A percentile compares a stretch with the other conserved stretches of the same genome.
Conservation (phyloP, 306 rosid species). For the Castanopsis chinensis region DNA sequence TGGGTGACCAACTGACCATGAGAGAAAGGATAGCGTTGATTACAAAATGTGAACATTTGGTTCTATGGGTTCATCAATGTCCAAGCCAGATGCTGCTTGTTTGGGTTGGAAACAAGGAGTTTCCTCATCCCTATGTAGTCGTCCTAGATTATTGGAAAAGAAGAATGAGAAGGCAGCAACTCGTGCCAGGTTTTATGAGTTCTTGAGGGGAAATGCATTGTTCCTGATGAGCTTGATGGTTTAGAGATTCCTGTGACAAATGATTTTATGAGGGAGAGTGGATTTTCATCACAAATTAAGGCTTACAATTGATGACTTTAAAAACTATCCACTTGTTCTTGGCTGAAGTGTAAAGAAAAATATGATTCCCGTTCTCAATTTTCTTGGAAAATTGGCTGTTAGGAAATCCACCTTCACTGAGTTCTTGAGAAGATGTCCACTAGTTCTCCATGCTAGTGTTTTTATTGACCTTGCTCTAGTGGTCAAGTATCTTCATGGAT, state of each 20-base stretch:
- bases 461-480: constrained; percentile 85
- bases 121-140: constrained; percentile 56
- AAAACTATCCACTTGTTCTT: constrained; percentile 89
- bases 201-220: constrained; percentile 65
- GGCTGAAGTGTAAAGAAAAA: constrained; percentile 94
- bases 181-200: constrained; percentile 66
- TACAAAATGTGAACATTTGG: constrained; percentile 37
- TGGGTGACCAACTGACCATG: constrained; percentile 18
- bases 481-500: constrained; percentile 87
- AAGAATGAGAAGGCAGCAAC: constrained; percentile 55
- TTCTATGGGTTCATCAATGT: constrained; percentile 27
- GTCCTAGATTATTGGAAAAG: constrained; percentile 85
- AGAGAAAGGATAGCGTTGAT: constrained; percentile 47
- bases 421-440: constrained; percentile 84
- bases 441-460: constrained; percentile 93
- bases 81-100: constrained; percentile 28
- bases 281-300: constrained; percentile 85
- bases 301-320: constrained; percentile 76
- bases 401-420: constrained; percentile 74
- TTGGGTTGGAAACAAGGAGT: constrained; percentile 41
- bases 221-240: constrained; percentile 98
- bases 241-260: constrained; percentile 91
- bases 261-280: constrained; percentile 86
- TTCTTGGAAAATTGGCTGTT: constrained; percentile 90
- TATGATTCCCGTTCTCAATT: constrained; percentile 94